Percentiles rank a stretch among this genome's conserved stretches.
Conservation (phyloP, 306 rosid species). For the Pterocarpus santalinus region DNA sequence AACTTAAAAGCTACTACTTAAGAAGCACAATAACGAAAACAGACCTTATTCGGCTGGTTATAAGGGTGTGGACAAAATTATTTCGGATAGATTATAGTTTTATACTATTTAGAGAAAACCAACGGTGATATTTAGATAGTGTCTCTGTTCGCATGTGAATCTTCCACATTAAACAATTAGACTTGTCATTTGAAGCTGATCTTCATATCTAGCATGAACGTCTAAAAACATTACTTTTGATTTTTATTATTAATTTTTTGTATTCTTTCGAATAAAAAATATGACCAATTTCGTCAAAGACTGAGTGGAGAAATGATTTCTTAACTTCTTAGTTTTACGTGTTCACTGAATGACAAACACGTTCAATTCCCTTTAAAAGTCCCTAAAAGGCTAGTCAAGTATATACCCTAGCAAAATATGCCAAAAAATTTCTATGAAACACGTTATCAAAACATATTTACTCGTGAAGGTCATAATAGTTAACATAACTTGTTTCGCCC, state of each 20-base stretch:
- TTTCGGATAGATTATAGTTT: neutral
- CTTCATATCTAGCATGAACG: slow-evolving; percentile 13
- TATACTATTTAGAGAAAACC: neutral
- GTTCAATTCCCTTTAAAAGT: neutral
- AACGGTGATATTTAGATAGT: neutral
- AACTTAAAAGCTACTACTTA: slow-evolving; percentile 14
- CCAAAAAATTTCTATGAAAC: neutral
- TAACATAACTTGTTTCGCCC: neutral
- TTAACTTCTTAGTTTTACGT: neutral
- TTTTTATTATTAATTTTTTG: slow-evolving; percentile 27
- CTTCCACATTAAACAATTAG: slow-evolving; percentile 9
- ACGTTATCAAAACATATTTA: neutral
- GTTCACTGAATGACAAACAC: neutral
- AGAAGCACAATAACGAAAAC: slow-evolving; percentile 10
- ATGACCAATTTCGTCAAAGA: neutral
- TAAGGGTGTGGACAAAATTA: slow-evolving; percentile 36
- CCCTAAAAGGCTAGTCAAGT: neutral
- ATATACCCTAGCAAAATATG: neutral
- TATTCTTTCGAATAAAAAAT: neutral
- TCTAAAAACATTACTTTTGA: neutral
- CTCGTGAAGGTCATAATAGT: neutral
- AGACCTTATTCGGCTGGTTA: slow-evolving; percentile 35
- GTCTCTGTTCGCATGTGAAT: slow-evolving; percentile 49
- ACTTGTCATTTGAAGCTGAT: slow-evolving; percentile 22
- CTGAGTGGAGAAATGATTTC: neutral